Evolutionary conservation across 257 asterid species (phyloP), one percentile per base, ranked within the genome.

Genomic region (Handroanthus guayacan): DNA sequence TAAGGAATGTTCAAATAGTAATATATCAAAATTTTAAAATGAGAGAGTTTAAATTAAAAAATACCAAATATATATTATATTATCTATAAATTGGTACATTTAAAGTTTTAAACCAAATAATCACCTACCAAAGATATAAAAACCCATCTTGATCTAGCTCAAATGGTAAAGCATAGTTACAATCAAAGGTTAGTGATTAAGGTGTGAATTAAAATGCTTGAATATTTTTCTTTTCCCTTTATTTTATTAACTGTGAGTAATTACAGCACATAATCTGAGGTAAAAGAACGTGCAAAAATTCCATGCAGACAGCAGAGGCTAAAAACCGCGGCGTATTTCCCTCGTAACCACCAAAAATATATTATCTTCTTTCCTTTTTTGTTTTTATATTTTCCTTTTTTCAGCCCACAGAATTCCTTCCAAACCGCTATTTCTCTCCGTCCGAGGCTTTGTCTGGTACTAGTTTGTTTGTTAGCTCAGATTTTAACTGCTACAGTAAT

Each of bases 401-500:
- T 51, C 69, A 25, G 80, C 80, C 80, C 80, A 76, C 71, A 69
- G 76, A 69, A 52, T 70, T 62, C 13, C 0, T 10, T 9, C 51
- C 4, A 76, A 76, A 45, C 75, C 80, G 75, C 75, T 58, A 44
- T 57, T 36, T 57, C 43, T 55, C 61, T 7, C 13, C 0, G 66
- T 36, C 50, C 62, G 50, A 62, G 45, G 78, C 18, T 25, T 82
- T 80, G 89, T 82, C 87, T 54, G 31, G 1, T 85, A 62, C 25
- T 67, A 34, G 2, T 82, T 85, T 85, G 89, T 83, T 62, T 36
- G 71, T 5, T 85, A 56, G 69, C 84, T 62, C 50, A 10, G 34
- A 12, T 18, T 60, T 76, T 69, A 57, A 51, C 82, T 51, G 81
- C 75, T 58, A 77, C 69, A 70, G 45, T 50, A 25, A 31, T 12